Conservation (phyloP, 345 rosid genomes). For the Eucalyptus caleyi region DNA sequence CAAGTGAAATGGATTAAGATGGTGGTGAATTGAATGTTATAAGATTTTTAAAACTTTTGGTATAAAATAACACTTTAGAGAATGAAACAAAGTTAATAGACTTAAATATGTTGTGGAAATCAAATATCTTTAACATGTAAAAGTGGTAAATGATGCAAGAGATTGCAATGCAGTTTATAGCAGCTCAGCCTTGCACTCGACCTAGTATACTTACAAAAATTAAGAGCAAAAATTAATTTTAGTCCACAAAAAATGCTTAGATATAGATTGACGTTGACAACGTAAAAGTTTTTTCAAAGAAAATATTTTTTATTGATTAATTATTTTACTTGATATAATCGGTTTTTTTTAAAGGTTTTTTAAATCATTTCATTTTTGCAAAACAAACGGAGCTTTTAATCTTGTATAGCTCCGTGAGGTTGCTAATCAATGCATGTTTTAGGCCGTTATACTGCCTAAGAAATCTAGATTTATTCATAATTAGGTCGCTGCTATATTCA, state of each 20-base stretch:
- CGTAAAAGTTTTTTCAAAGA: no score
- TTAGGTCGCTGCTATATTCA: not conserved
- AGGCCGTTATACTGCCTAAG: not conserved
- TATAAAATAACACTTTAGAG: not conserved
- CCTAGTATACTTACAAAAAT: no score
- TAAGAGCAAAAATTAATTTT: no score
- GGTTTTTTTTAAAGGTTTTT: no score
- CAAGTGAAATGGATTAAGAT: not conserved
- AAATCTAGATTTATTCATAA: not conserved
- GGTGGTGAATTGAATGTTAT: not conserved
- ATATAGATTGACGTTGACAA: no score
- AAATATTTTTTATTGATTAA: no score
- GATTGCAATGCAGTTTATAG: not conserved
- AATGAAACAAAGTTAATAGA: not conserved
- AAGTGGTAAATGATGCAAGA: not conserved
- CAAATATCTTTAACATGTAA: not conserved
- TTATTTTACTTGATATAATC: no score
- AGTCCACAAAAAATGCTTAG: no score
- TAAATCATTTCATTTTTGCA: no score
- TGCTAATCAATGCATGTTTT: not conserved
- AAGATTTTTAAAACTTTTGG: not conserved
- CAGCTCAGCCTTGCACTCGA: not conserved
- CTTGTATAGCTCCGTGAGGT: not conserved
- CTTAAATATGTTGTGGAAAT: not conserved
- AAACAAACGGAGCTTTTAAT: no score